Evolutionary conservation across 2,329 filamentous ascomycete genomes (phyloP), one percentile per base, ranked within the genome.

Genomic region (Fusarium abutilonis): DNA sequence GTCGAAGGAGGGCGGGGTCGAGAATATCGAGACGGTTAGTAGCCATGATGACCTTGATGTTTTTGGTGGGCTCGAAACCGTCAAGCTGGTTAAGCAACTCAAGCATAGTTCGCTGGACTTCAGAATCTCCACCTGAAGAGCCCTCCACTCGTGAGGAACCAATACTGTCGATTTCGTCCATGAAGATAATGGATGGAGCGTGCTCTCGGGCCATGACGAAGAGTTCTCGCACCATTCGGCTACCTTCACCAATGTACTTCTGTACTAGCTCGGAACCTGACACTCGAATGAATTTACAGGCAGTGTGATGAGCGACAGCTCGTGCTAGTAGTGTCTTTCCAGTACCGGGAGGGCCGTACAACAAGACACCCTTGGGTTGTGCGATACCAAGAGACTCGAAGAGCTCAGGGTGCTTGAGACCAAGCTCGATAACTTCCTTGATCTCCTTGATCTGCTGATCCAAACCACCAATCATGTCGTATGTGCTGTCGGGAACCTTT

Each of bases 391-490:
- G 88, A n/a, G 93, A 97, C 79, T 99, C 95, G 79, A 99, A 99
- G 32, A 99, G 88, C 79, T 99, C 95, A 6, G 95, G 95, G 77
- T 99, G 95, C 83, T 98, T 97, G 63, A 99, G 87, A 67, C 95
- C 95, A 40, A 99, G 89, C 82, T 99, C 95, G 76, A 99, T 98
- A 72, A 99, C 95, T 80, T 99, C 95, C 81, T 99, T 99, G 84
- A 99, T 99, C 77, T 99, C 95, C 82, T 99, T 98, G 82, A 99
- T 98, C 77, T 99, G 95, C 77, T 99, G 94, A 76, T 99, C 95
- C 62, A 99, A 82, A 68, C 95, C 95, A 80, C 95, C 95, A 77
- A 99, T 99, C 95, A 99, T 99, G 81, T 99, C 95, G 83, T 99
- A 99, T 75, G 95, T 99, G 82, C 93, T 97, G 83, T 99, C 95